Base-by-base conservation (phyloP, 768 basidiomycete species). In the Pulveroboletus sp. region DNA sequence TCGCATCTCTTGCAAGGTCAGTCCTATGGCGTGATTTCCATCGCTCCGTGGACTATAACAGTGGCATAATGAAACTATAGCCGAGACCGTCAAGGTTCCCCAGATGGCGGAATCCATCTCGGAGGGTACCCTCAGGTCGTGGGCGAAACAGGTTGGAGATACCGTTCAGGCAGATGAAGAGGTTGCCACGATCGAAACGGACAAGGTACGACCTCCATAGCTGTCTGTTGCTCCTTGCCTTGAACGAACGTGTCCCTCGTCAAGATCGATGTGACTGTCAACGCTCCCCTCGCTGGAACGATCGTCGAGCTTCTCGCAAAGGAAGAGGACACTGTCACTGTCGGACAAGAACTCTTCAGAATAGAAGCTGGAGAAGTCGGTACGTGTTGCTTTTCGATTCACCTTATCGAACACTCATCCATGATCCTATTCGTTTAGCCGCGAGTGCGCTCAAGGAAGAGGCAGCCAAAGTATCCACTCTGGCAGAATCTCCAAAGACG, bases 31-130 rank as follows among this genome's bases (percentile, higher is more conserved):
- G 55, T 58, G 59, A 55, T 42, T 47, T 27, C 39, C 8, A n/a
- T 31, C 35, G 7, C 21, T 36, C 36, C 14, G 14, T 43, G 18
- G 53, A 43, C 32, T 41, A 50, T 66, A 32, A 63, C 44, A 17
- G 30, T 33, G 11, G n/a, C 10, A 8, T 28, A 21, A 50, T 44
- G n/a, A 47, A 41, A 43, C 28, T 57, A n/a, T 54, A 88, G 86
- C 83, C 50, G 88, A 94, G 72, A 91, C 86, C 48, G 80, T 97
- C 56, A 92, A 95, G 73, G 93, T 97, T 35, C 93, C 93, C 15
- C 89, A 93, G 69, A 95, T 97, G 92, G 91, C 95, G 26, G 94
- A 97, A 68, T 97, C 94, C 54, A 97, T 98, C 71, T 90, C 91
- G 33, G 95, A 99, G 69, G 95, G 95, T 32, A 98, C 95, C 5